A percentile compares a stretch with the other conserved stretches of the same genome.
Evolutionary conservation across 1,284 basidiomycete genomes (phyloP).

Genomic region (Sanghuangporus sanghuang): DNA sequence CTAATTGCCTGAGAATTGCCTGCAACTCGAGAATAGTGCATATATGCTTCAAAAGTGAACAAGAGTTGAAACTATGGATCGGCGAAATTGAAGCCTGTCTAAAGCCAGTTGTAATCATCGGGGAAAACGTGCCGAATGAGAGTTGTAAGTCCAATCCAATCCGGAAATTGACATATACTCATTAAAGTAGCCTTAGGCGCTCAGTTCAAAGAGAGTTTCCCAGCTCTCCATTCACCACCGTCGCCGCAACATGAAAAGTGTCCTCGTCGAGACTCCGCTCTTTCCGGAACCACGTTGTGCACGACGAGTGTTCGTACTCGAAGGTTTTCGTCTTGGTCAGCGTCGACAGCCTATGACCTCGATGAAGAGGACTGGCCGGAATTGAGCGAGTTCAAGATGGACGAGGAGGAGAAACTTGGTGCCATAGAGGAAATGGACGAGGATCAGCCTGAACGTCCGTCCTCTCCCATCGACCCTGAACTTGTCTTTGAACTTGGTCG

Average conservation of each 20-base stretch:
- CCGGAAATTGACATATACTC: neutral
- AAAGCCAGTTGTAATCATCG: conserved; percentile 12
- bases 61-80: conserved; percentile 10
- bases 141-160: neutral
- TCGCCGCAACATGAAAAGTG: neutral
- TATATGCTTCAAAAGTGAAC: conserved; percentile 6
- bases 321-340: neutral
- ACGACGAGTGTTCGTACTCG: neutral
- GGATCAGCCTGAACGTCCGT: neutral
- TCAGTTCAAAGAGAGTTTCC: neutral
- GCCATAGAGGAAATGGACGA: neutral
- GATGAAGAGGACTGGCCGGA: neutral
- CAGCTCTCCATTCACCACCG: neutral
- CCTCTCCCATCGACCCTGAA: conserved; percentile 15
- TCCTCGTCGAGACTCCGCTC: neutral
- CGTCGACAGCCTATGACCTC: neutral
- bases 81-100: conserved; percentile 2
- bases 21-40: neutral
- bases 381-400: neutral
- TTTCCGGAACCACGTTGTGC: conserved; percentile 3
- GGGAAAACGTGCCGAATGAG: neutral
- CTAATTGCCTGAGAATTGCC: neutral
- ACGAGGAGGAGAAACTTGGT: neutral
- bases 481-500: conserved; percentile 11
- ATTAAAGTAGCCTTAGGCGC: neutral